A percentile compares a stretch with the other conserved stretches of the same genome.
Conservation (phyloP, 306 rosid genomes). For the Sicyos baderoa region DNA sequence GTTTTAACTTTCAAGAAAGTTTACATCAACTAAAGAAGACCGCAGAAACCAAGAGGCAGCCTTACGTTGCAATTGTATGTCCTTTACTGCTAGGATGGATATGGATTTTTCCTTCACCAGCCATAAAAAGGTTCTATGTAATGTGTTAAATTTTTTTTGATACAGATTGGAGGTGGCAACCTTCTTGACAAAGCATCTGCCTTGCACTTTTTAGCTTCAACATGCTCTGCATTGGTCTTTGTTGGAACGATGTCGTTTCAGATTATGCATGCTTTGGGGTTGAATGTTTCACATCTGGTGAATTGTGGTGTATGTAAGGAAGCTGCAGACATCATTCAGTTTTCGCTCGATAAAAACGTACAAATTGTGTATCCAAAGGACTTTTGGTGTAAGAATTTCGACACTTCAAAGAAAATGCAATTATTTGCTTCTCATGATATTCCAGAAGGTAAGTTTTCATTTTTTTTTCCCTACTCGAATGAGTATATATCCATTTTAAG, state of each 20-base stretch:
- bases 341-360: conserved; percentile 39
- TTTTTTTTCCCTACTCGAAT: conserved; percentile 7
- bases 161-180: conserved; percentile 82
- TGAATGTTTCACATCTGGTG: conserved; percentile 39
- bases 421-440: conserved; percentile 50
- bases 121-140: background rate
- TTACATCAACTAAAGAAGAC: conserved; percentile 40
- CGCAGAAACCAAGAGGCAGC: conserved; percentile 39
- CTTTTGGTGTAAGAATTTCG: conserved; percentile 60
- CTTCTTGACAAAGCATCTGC: conserved; percentile 59
- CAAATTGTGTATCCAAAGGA: conserved; percentile 65
- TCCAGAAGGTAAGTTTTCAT: conserved; percentile 50
- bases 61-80: conserved; percentile 82
- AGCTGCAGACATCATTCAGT: conserved; percentile 47
- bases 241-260: conserved; percentile 89
- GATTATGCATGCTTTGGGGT: conserved; percentile 67
- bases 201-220: conserved; percentile 57
- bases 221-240: conserved; percentile 62
- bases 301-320: conserved; percentile 40
- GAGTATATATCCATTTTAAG: background rate
- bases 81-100: background rate
- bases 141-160: conserved; percentile 2
- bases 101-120: background rate
- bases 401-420: conserved; percentile 38
- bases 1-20: conserved; percentile 75